Evolutionary conservation across 75 land plant species (phyloP), one percentile per base, ranked within the genome.

Genomic region (Cupressus sempervirens): DNA sequence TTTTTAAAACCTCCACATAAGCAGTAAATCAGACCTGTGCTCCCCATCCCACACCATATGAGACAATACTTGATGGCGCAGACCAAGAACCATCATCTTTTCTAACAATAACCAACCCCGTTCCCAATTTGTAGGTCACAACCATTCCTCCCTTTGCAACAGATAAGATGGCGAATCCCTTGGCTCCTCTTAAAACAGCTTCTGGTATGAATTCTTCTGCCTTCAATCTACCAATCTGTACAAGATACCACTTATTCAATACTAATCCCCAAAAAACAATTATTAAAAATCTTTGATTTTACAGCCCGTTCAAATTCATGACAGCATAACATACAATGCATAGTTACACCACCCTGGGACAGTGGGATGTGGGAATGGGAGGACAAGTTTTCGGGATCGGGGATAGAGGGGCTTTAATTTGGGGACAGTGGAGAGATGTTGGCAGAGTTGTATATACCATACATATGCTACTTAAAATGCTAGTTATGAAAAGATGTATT

Each of bases 41-140:
- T 50, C 97, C 97, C 97, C 97, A 95, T 85, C 96, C 97, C 80
- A 94, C 62, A 58, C 97, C 97, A 87, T 82, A 79, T 70, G 96
- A 95, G 7, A 86, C 34, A 81, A 95, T 93, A 34, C 96, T 90
- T 82, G 96, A 93, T 73, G 97, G 97, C 1, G 96, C 93, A 81
- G 97, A 95, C 97, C 97, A 95, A 23, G 92, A 88, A 15, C 93
- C 95, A 88, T 95, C 93, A n/a, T 89, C 82, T 80, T 87, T 91
- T 58, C 93, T 86, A 82, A 92, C 92, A 86, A 95, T 86, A 14
- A 95, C 92, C 86, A 95, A 72, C n/a, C 97, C 97, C 80, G 97
- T 94, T 10, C 97, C 97, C 30, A 93, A 40, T 83, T 95, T 95
- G 89, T 95, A 95, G 10, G 96, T 83, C 74, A 94, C 70, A 23